Conservation (phyloP, 306 rosid genomes). For the Carpinus fangiana region DNA sequence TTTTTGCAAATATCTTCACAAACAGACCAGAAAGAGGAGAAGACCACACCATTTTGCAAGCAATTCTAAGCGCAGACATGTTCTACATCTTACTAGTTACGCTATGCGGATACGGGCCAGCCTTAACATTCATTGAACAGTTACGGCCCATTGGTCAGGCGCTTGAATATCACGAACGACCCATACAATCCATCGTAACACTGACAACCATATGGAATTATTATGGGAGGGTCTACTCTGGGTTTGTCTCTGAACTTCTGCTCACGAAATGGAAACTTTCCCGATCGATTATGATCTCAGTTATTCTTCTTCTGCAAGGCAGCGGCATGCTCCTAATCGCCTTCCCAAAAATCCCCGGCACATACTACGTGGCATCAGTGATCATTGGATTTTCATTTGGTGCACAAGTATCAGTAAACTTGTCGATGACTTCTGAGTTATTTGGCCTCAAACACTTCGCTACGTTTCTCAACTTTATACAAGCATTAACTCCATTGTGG, state of each 20-base stretch:
- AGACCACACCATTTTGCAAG: conserved; percentile 52
- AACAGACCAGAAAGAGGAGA: conserved; percentile 44
- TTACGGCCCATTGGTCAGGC: conserved; percentile 50
- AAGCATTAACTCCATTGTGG: conserved; percentile 39
- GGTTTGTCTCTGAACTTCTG: conserved; percentile 42
- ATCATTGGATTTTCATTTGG: conserved; percentile 49
- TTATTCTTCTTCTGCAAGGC: conserved; percentile 42
- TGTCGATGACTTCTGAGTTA: conserved; percentile 51
- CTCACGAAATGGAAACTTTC: conserved; percentile 38
- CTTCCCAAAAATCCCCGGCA: conserved; percentile 35
- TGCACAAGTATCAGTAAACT: conserved; percentile 44
- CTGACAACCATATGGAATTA: conserved; percentile 54
- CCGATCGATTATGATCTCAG: conserved; percentile 36
- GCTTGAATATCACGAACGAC: conserved; percentile 26
- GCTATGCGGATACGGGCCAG: conserved; percentile 43
- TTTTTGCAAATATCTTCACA: conserved; percentile 12
- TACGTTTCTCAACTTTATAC: conserved; percentile 49
- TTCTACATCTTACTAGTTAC: conserved; percentile 34
- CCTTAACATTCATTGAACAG: conserved; percentile 42
- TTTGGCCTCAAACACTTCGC: conserved; percentile 51
- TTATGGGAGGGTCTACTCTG: conserved; percentile 49
- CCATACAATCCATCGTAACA: conserved; percentile 35
- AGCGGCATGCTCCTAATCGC: conserved; percentile 43
- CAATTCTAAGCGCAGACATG: conserved; percentile 45
- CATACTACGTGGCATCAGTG: conserved; percentile 42